These are phyloP conservation scores for Magnaporthiopsis poae DNA, from an alignment of 2,329 filamentous ascomycete genomes.

Conservation along the genomic window DNA sequence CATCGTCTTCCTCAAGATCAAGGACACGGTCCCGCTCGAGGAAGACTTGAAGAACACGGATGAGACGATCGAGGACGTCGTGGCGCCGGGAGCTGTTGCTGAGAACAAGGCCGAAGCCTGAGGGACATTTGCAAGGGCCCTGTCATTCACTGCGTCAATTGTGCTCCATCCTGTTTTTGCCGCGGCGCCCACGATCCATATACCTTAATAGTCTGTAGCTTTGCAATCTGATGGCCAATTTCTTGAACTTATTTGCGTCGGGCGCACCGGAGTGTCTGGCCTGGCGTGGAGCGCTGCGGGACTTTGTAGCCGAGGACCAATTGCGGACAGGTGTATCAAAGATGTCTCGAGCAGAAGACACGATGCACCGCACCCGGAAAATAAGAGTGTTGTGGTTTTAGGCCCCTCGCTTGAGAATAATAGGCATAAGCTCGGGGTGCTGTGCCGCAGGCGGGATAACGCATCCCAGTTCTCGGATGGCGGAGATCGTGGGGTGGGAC, in stretches of 20 bases:
- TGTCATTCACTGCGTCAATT: neutral
- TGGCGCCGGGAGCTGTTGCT: conserved; percentile 1
- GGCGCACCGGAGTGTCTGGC: no score
- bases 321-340: no score
- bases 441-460: no score
- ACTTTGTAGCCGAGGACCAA: no score
- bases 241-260: neutral
- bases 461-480: no score
- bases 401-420: neutral
- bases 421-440: neutral
- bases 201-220: neutral
- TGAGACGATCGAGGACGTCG: conserved; percentile 61
- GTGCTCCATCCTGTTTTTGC: neutral
- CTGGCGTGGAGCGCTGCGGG: no score
- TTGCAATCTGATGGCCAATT: neutral
- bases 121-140: neutral
- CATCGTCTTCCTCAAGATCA: conserved; percentile 67
- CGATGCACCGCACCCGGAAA: no score
- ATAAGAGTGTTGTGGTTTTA: no score
- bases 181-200: neutral
- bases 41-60: conserved; percentile 79
- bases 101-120: conserved; percentile 2
- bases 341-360: no score
- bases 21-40: conserved; percentile 70
- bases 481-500: no score